A percentile compares a stretch with the other conserved stretches of the same genome.
phyloP scores from a whole-genome alignment of 345 rosid genomes.

The Sapria himalayana region DNA sequence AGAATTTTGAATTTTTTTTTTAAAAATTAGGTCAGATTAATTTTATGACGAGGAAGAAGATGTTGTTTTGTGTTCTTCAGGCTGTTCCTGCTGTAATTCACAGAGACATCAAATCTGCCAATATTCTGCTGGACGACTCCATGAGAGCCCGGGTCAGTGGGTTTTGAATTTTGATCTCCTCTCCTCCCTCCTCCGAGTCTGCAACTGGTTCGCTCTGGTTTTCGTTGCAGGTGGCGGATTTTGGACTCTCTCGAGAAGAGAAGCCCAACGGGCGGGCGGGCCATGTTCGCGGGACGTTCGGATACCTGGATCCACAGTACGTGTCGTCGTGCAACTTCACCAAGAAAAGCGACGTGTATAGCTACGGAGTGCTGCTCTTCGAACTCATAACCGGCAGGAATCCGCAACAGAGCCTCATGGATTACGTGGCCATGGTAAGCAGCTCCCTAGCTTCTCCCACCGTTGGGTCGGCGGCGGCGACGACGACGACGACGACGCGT shows the following conservation, averaged over 20 bases:
- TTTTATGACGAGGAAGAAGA: no score
- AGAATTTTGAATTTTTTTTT: no score
- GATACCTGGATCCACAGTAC: slow-evolving; percentile 95
- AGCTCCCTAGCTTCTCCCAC: slow-evolving; percentile 4
- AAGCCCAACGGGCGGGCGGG: slow-evolving; percentile 62
- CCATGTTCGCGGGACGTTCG: slow-evolving; percentile 75
- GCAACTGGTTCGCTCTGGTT: no score
- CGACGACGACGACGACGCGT: no score
- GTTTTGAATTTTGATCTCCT: background rate
- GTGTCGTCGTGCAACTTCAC: slow-evolving; percentile 66
- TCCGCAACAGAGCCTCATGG: slow-evolving; percentile 94
- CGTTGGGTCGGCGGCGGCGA: no score
- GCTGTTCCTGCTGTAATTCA: slow-evolving; percentile 97
- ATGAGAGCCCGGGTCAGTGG: slow-evolving; percentile 83
- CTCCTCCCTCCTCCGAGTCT: no score
- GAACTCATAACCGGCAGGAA: slow-evolving; percentile 90
- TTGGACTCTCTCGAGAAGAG: slow-evolving; percentile 97
- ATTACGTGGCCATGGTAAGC: slow-evolving; percentile 74
- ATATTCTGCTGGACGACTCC: slow-evolving; percentile 82
- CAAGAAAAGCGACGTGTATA: slow-evolving; percentile 91
- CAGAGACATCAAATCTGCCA: slow-evolving; percentile 87
- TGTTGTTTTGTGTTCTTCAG: no score
- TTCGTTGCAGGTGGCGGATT: slow-evolving; percentile 95
- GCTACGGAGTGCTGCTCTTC: slow-evolving; percentile 86
- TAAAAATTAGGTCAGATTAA: no score